Evolutionary conservation across 2,329 filamentous ascomycete genomes (phyloP).

Genomic region (Helicocarpus griseus): DNA sequence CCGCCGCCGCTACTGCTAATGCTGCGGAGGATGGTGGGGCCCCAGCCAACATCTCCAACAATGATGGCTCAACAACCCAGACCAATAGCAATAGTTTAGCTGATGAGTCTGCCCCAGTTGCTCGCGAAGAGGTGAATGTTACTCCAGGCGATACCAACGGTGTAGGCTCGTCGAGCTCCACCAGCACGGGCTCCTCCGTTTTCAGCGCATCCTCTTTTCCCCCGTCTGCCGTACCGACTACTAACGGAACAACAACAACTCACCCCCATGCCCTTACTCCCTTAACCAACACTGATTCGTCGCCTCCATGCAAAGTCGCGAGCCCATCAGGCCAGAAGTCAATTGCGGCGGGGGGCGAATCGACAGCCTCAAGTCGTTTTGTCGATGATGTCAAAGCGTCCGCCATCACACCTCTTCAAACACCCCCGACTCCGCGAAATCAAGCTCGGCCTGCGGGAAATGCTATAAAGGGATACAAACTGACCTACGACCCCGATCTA

Average conservation of each 20-base stretch:
- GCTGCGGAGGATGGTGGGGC: conserved; percentile 6
- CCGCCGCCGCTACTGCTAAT: conserved; percentile 9
- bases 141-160: conserved; percentile 43
- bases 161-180: conserved; percentile 62
- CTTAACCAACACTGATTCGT: conserved; percentile 57
- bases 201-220: conserved; percentile 51
- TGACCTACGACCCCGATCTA: conserved; percentile 54
- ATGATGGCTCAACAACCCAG: background rate
- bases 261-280: conserved; percentile 50
- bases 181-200: conserved; percentile 61
- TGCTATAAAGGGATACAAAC: conserved; percentile 48
- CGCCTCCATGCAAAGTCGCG: conserved; percentile 47
- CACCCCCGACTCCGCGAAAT: conserved; percentile 36
- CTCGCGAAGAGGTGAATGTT: conserved; percentile 10
- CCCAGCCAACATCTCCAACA: background rate
- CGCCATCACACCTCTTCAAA: conserved; percentile 32
- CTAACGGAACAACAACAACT: conserved; percentile 36
- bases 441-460: conserved; percentile 43
- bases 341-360: conserved; percentile 23
- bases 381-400: conserved; percentile 22
- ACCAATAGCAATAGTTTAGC: background rate
- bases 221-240: conserved; percentile 45
- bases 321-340: conserved; percentile 42
- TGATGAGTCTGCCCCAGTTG: background rate
- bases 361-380: conserved; percentile 21